These are phyloP conservation scores for Colletotrichum sp. DNA, from an alignment of 2,329 filamentous ascomycete species.

Conservation along the genomic window DNA sequence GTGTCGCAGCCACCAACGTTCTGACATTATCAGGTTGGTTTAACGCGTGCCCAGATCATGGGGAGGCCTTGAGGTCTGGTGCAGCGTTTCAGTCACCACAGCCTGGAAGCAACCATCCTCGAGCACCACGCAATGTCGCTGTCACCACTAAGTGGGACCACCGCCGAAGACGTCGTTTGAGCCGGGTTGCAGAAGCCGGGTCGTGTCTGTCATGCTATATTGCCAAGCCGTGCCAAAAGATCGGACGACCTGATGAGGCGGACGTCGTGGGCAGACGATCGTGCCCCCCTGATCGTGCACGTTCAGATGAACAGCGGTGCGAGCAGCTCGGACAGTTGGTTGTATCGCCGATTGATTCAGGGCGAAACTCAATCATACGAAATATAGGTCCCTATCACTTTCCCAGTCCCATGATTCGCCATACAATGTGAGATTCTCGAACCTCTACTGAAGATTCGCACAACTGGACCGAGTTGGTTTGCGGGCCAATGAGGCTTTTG, in stretches of 20 bases:
- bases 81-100: background rate
- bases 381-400: background rate
- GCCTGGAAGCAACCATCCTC: background rate
- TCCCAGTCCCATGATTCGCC: background rate
- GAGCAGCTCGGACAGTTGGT: background rate
- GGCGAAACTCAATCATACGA: background rate
- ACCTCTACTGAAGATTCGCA: background rate
- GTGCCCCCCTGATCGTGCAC: background rate
- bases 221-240: background rate
- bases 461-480: fast-evolving
- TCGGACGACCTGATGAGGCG: background rate
- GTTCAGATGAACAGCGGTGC: background rate
- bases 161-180: background rate
- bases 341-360: background rate
- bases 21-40: background rate
- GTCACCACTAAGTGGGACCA: background rate
- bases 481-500: background rate
- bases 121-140: background rate
- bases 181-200: background rate
- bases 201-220: background rate
- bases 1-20: background rate
- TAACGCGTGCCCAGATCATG: background rate
- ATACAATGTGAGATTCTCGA: fast-evolving
- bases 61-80: background rate
- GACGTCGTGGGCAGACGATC: background rate